Evolutionary conservation across 805 yeast genomes (phyloP).

Genomic region (Barnettozyma wickerhamii): DNA sequence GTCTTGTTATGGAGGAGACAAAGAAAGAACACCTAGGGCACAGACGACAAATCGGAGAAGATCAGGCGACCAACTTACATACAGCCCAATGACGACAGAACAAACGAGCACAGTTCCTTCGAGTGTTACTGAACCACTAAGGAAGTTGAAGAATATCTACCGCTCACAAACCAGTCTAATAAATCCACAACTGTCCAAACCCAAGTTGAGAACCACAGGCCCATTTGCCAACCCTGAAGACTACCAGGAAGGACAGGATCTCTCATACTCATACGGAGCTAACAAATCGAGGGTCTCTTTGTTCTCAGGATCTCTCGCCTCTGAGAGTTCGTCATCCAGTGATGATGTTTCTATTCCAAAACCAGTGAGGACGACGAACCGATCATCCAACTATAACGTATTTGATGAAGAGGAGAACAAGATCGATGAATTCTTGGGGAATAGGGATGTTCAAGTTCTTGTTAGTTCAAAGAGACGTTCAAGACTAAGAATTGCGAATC

Average conservation of each 20-base stretch:
- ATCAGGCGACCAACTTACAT: slow-evolving; percentile 8
- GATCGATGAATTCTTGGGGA: slow-evolving; percentile 40
- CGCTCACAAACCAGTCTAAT: neutral
- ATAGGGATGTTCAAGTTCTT: slow-evolving; percentile 65
- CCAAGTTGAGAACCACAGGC: slow-evolving; percentile 4
- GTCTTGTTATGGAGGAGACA: slow-evolving; percentile 1
- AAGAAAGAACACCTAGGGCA: neutral
- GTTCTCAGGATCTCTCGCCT: slow-evolving; percentile 1
- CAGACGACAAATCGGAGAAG: slow-evolving; percentile 2
- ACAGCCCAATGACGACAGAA: slow-evolving; percentile 3
- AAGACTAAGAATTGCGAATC: slow-evolving; percentile 57
- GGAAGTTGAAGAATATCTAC: slow-evolving; percentile 7
- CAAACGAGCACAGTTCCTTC: neutral
- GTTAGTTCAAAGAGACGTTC: slow-evolving; percentile 64
- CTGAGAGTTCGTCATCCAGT: slow-evolving; percentile 5
- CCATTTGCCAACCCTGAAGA: slow-evolving; percentile 26
- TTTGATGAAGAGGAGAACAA: slow-evolving; percentile 24
- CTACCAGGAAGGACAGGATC: slow-evolving; percentile 18
- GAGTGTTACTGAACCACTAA: slow-evolving; percentile 1
- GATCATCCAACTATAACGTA: neutral
- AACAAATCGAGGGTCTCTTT: slow-evolving; percentile 14
- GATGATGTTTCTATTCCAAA: neutral
- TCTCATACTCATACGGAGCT: slow-evolving; percentile 12
- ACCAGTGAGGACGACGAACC: neutral
- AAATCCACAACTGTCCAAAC: neutral